phyloP scores from a whole-genome alignment of 305 asterid species.

The Solanum chacoense region DNA sequence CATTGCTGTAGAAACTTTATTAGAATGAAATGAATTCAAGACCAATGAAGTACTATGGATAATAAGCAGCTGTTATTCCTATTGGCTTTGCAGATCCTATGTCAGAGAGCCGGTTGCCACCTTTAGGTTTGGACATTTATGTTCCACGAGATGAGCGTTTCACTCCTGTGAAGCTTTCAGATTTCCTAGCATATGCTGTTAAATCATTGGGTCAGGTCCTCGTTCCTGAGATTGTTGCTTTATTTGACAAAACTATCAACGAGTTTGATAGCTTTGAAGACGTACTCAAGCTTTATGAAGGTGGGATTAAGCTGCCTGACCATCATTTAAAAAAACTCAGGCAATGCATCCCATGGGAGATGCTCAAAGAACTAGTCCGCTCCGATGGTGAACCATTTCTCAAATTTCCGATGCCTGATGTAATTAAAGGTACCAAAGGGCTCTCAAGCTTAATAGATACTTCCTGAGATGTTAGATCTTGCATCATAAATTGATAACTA shows the following conservation, averaged over 20 bases:
- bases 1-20: neutral
- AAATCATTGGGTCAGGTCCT: conserved; percentile 63
- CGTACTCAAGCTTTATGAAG: conserved; percentile 37
- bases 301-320: conserved; percentile 58
- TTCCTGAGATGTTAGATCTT: neutral
- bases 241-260: conserved; percentile 46
- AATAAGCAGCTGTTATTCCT: conserved; percentile 33
- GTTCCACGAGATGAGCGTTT: conserved; percentile 76
- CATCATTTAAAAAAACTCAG: conserved; percentile 30
- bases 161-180: conserved; percentile 58
- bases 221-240: conserved; percentile 44
- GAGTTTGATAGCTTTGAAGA: conserved; percentile 75
- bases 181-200: conserved; percentile 57
- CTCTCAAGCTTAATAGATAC: neutral
- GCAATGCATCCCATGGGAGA: conserved; percentile 38
- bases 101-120: conserved; percentile 13
- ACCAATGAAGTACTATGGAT: neutral
- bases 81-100: conserved; percentile 13
- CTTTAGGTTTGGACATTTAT: conserved; percentile 41
- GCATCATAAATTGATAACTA: conserved; percentile 11
- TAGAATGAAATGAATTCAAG: neutral
- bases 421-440: conserved; percentile 39
- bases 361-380: conserved; percentile 48
- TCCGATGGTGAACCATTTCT: conserved; percentile 49
- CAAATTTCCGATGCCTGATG: conserved; percentile 57